phyloP scores from a whole-genome alignment of 1,284 basidiomycete genomes.

The Marasmius fiardii region DNA sequence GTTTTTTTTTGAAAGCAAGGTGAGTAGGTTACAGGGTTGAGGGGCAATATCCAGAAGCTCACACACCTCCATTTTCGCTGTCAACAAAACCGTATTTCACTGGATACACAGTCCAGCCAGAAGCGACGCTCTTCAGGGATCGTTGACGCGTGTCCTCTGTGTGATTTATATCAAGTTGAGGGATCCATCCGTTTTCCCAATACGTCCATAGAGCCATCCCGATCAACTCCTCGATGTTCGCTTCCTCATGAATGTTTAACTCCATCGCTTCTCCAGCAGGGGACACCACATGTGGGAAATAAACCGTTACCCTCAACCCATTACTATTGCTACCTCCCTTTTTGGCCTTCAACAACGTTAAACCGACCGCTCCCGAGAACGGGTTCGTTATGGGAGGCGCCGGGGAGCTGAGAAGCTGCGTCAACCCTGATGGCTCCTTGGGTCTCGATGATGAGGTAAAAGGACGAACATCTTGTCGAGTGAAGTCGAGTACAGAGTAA shows the following conservation, averaged over 20 bases:
- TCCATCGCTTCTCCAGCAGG: not conserved
- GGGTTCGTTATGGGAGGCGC: not conserved
- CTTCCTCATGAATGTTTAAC: constrained; percentile 4
- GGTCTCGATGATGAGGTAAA: not conserved
- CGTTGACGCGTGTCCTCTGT: not conserved
- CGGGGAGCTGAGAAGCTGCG: not conserved
- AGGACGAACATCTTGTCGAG: not conserved
- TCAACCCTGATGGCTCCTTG: not conserved
- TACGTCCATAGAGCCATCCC: constrained; percentile 9
- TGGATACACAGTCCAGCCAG: constrained; percentile 1
- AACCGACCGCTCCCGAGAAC: not conserved
- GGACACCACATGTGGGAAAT: constrained; percentile 4
- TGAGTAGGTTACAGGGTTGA: not conserved
- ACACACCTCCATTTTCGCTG: constrained; percentile 7
- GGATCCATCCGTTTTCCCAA: constrained; percentile 7
- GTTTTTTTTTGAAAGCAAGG: not conserved
- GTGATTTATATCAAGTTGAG: not conserved
- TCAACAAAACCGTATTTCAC: constrained; percentile 7
- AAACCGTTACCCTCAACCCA: not conserved
- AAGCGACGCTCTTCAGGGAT: not conserved
- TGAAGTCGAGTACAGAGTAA: not conserved
- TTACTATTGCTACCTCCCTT: not conserved
- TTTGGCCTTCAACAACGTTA: not conserved
- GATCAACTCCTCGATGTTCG: constrained; percentile 7
- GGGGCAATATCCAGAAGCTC: not conserved